Base-by-base conservation (phyloP, 257 asterid genomes). In the Salvia splendens region DNA sequence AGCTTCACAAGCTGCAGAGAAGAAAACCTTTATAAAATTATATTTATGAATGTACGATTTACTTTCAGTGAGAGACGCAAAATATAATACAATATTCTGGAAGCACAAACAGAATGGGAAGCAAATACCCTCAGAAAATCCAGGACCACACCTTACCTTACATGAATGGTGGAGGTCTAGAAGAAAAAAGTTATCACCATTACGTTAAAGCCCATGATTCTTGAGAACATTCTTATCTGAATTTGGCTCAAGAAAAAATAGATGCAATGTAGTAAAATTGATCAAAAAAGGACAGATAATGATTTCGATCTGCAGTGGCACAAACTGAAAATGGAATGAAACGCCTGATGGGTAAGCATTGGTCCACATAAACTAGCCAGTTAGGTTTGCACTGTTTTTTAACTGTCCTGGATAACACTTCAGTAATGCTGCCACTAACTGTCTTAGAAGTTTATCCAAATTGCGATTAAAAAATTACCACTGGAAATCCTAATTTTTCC, bases 1-100 rank as follows among this genome's bases (percentile, higher is more conserved):
- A 94, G 96, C 72, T 83, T 84, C 79, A 94, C 88, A 77, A 94
- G 95, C 99, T 94, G 99, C 85, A 81, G 77, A 35, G 60, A 55
- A 68, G 41, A 58, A 17, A 67, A 20, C 49, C 40, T 48, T 35
- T 53, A 50, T 56, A 24, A 24, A 24, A 24, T 24, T 24, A 24
- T 51, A 32, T 43, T 28, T 49, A 69, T 28, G 30, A 24, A 24
- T 24, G 30, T 24, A 24, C 3, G 55, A 45, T 54, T 45, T 41
- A 60, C 72, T 20, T 15, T 11, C 15, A 32, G 12, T 4, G 11
- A 60, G 11, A 60, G 45, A 67, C 36, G 3, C 36, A 24, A 49
- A 45, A 73, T 48, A 36, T 35, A 35, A 42, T 47, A 24, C 49
- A 66, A 66, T 40, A 40, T 54, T 50, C 56, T 55, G 61, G 15